Conservation (phyloP, 1,139 yeast genomes). For the Zygosaccharomyces sapae region DNA sequence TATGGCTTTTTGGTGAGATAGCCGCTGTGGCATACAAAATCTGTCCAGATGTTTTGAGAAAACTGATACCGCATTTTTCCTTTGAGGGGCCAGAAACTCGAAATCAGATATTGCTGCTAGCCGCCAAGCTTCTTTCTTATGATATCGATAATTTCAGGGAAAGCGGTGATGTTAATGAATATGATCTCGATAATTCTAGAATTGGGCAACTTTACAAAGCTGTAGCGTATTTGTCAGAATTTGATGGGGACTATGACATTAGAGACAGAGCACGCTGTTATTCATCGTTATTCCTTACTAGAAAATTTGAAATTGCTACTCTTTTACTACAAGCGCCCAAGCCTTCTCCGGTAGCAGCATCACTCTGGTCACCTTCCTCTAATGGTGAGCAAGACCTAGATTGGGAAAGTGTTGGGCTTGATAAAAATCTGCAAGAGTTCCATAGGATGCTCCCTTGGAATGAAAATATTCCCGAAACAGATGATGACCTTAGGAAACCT, state of each 20-base stretch:
- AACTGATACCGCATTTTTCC: conserved; percentile 52
- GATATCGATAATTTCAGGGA: conserved; percentile 43
- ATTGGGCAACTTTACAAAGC: conserved; percentile 58
- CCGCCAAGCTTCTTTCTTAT: conserved; percentile 66
- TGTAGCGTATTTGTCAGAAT: conserved; percentile 61
- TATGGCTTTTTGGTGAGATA: conserved; percentile 92
- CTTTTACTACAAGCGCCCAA: conserved; percentile 81
- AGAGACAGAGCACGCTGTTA: conserved; percentile 83
- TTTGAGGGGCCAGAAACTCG: conserved; percentile 55
- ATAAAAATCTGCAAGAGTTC: conserved; percentile 13
- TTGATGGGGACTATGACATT: conserved; percentile 72
- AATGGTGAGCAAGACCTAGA: conserved; percentile 1
- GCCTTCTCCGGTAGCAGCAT: conserved; percentile 46
- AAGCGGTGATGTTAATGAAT: conserved; percentile 25
- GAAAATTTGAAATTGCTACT: conserved; percentile 58
- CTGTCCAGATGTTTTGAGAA: conserved; percentile 75
- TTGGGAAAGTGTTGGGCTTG: conserved; percentile 17
- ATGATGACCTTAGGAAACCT: conserved; percentile 22
- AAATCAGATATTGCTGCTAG: conserved; percentile 64
- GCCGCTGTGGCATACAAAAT: conserved; percentile 45
- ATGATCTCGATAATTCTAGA: conserved; percentile 40
- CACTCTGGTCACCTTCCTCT: not conserved
- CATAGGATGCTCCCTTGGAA: conserved; percentile 19
- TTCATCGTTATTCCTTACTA: conserved; percentile 43
- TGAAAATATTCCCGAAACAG: conserved; percentile 4